Evolutionary conservation across 1,284 basidiomycete species (phyloP).

Genomic region (Ganoderma boninense): DNA sequence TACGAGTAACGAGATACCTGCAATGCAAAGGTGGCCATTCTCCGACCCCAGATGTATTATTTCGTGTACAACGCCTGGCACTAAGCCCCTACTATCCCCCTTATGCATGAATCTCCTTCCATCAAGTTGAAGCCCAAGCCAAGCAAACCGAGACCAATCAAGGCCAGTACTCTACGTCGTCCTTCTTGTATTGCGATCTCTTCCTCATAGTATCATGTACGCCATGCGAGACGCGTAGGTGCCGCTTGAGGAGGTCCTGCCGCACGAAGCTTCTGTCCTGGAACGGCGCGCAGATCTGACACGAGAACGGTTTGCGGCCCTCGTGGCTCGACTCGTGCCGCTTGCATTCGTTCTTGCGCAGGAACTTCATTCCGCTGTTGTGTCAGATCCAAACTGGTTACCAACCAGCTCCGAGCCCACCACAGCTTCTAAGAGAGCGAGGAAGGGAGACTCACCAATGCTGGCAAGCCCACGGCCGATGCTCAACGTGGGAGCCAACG

Average conservation of each 20-base stretch:
- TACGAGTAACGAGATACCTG: neutral
- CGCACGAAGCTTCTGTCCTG: slow-evolving; percentile 62
- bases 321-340: slow-evolving; percentile 72
- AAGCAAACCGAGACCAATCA: slow-evolving; percentile 14
- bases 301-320: slow-evolving; percentile 63
- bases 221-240: slow-evolving; percentile 63
- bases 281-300: slow-evolving; percentile 55
- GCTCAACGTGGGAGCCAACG: slow-evolving; percentile 72
- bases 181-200: slow-evolving; percentile 32
- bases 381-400: neutral
- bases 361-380: slow-evolving; percentile 64
- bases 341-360: slow-evolving; percentile 79
- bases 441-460: slow-evolving; percentile 56
- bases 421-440: neutral
- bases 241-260: slow-evolving; percentile 70
- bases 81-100: neutral
- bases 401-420: slow-evolving; percentile 17
- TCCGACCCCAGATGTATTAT: slow-evolving; percentile 2
- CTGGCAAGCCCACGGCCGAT: slow-evolving; percentile 67
- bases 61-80: neutral
- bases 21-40: neutral
- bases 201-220: slow-evolving; percentile 30
- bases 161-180: slow-evolving; percentile 31
- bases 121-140: neutral
- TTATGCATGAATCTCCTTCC: neutral